Evolutionary conservation across 495 filamentous ascomycete genomes (phyloP).

Genomic region (Penicillium ucsense): DNA sequence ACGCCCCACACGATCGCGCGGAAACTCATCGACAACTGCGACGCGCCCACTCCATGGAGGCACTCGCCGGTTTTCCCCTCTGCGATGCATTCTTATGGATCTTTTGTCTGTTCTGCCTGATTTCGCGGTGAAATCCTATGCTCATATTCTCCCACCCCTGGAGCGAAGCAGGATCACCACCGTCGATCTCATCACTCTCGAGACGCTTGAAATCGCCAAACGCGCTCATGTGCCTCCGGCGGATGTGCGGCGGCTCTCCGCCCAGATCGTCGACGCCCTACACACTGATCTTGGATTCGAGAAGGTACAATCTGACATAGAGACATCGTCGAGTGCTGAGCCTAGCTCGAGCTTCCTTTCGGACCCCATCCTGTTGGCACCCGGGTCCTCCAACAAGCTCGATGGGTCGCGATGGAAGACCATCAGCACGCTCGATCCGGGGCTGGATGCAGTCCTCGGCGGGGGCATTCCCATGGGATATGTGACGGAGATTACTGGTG

Average conservation of each 20-base stretch:
- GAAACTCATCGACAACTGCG: conserved; percentile 4
- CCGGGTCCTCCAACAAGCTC: conserved; percentile 20
- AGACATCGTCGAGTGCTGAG: conserved; percentile 3
- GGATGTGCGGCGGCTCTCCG: conserved; percentile 61
- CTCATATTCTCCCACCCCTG: conserved; percentile 67
- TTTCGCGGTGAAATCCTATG: conserved; percentile 59
- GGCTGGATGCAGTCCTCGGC: conserved; percentile 62
- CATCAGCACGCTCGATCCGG: conserved; percentile 73
- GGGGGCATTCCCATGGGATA: conserved; percentile 81
- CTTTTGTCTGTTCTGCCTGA: conserved; percentile 71
- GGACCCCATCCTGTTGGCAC: conserved; percentile 4
- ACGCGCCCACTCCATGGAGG: background rate
- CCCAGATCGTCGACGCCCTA: conserved; percentile 53
- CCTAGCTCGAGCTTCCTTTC: conserved; percentile 19
- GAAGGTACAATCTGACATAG: conserved; percentile 8
- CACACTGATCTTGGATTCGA: conserved; percentile 53
- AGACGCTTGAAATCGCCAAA: conserved; percentile 74
- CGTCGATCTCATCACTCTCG: conserved; percentile 77
- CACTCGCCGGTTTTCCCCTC: conserved; percentile 2
- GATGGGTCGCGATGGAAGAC: conserved; percentile 39
- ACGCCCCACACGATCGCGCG: background rate
- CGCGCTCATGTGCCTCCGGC: conserved; percentile 73
- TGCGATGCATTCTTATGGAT: conserved; percentile 49
- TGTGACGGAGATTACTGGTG: conserved; percentile 85
- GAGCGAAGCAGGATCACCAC: conserved; percentile 67